phyloP scores from a whole-genome alignment of 768 basidiomycete genomes.

The Amanita thiersii region DNA sequence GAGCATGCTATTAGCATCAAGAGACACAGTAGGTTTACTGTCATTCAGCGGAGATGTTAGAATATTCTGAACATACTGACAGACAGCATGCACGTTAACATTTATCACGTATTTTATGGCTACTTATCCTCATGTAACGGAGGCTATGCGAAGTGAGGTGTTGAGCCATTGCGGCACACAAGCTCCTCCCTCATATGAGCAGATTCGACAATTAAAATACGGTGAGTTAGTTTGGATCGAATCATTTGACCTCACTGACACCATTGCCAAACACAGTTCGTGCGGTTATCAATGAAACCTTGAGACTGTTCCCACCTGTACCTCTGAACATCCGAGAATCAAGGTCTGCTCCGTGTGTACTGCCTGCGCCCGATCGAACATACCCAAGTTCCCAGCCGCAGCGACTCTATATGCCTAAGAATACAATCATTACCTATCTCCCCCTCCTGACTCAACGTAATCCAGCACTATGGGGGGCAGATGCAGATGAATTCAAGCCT shows the following conservation, averaged over 20 bases:
- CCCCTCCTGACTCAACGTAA: conserved; percentile 63
- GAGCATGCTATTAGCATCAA: conserved; percentile 67
- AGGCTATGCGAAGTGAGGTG: conserved; percentile 52
- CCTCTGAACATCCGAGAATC: conserved; percentile 64
- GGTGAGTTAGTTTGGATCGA: conserved; percentile 28
- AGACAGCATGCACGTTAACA: conserved; percentile 68
- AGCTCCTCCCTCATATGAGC: conserved; percentile 43
- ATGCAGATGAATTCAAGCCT: conserved; percentile 73
- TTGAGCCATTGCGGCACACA: conserved; percentile 43
- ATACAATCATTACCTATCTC: conserved; percentile 49
- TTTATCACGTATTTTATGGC: conserved; percentile 66
- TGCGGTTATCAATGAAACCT: conserved; percentile 72
- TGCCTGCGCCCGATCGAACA: conserved; percentile 45
- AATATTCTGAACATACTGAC: conserved; percentile 1
- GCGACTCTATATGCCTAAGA: conserved; percentile 52
- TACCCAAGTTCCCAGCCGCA: conserved; percentile 25
- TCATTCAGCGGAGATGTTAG: neutral
- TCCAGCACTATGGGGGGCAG: conserved; percentile 60
- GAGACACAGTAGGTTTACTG: conserved; percentile 55
- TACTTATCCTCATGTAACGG: conserved; percentile 47
- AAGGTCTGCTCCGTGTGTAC: conserved; percentile 35
- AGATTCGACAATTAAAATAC: conserved; percentile 55
- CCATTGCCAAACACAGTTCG: conserved; percentile 36
- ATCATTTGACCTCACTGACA: neutral
- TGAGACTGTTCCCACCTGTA: conserved; percentile 74